Conservation (phyloP, 2,329 filamentous ascomycete genomes). For the Botrytis squamosa region DNA sequence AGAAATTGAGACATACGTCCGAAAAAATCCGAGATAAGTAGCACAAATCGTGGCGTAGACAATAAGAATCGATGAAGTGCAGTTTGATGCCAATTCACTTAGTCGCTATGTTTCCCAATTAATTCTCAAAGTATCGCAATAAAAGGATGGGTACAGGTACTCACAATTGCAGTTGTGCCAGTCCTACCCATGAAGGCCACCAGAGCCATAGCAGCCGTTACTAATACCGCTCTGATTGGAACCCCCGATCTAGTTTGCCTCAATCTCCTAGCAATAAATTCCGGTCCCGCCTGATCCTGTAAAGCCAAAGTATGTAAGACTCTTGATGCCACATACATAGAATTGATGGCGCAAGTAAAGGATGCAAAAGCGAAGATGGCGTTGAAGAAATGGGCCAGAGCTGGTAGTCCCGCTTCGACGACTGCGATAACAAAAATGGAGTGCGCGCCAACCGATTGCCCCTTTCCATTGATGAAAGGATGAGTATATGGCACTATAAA, state of each 20-base stretch:
- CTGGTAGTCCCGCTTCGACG: conserved; percentile 42
- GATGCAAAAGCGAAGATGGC: conserved; percentile 43
- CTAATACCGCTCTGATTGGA: conserved; percentile 43
- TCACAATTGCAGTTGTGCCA: conserved; percentile 41
- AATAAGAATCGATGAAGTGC: conserved; percentile 43
- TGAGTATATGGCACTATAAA: conserved; percentile 43
- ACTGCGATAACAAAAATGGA: conserved; percentile 44
- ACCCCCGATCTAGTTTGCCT: conserved; percentile 42
- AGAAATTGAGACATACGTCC: conserved; percentile 35
- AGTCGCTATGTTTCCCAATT: conserved; percentile 36
- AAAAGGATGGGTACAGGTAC: conserved; percentile 19
- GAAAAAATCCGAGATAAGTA: conserved; percentile 44
- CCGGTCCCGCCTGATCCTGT: conserved; percentile 42
- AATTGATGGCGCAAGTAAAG: conserved; percentile 42
- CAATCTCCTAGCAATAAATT: conserved; percentile 43
- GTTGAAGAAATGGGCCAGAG: conserved; percentile 37
- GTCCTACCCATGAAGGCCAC: conserved; percentile 44
- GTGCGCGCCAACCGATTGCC: conserved; percentile 40
- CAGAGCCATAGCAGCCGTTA: conserved; percentile 43
- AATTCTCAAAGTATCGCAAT: conserved; percentile 17
- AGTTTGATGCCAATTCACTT: conserved; percentile 42
- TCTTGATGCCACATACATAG: conserved; percentile 42
- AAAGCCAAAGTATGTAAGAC: conserved; percentile 43
- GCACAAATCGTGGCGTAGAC: conserved; percentile 44
- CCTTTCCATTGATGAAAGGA: conserved; percentile 44